A percentile compares a stretch with the other conserved stretches of the same genome.
These are phyloP conservation scores for Peniophora sp. DNA, from an alignment of 1,284 basidiomycete genomes.

Conservation along the genomic window DNA sequence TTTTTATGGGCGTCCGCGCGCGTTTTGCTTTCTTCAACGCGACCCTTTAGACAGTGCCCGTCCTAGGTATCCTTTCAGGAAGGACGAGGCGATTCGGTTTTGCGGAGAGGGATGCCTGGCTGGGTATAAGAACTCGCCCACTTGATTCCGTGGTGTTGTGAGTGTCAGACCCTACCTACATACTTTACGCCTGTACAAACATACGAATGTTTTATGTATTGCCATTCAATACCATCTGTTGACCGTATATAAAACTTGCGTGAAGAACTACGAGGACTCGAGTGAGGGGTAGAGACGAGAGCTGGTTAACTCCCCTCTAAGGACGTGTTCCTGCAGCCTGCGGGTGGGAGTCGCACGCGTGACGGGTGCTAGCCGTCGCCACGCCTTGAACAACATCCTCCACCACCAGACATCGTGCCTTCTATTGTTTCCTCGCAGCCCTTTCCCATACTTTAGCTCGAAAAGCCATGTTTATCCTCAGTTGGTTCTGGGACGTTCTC, in stretches of 20 bases:
- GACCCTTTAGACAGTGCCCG: constrained; percentile 74
- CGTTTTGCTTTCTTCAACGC: constrained; percentile 30
- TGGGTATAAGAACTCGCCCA: constrained; percentile 56
- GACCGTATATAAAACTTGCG: too few species aligned
- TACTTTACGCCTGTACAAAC: constrained; percentile 5
- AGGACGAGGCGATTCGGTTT: constrained; percentile 65
- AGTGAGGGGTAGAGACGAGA: too few species aligned
- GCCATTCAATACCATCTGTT: too few species aligned
- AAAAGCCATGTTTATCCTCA: constrained; percentile 73
- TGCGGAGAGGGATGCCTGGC: constrained; percentile 54
- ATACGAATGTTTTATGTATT: not conserved
- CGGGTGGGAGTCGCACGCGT: too few species aligned
- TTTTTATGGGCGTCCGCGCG: not conserved
- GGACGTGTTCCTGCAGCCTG: too few species aligned
- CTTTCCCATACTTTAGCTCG: constrained; percentile 12
- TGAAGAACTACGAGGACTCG: too few species aligned
- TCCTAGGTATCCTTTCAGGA: constrained; percentile 32
- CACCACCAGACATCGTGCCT: constrained; percentile 11
- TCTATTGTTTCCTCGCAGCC: constrained; percentile 12
- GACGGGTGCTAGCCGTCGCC: not conserved
- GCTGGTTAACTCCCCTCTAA: too few species aligned
- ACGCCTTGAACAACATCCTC: constrained; percentile 1
- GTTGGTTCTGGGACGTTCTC: constrained; percentile 95
- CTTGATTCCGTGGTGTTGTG: constrained; percentile 43
- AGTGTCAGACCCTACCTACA: constrained; percentile 75